Percentiles rank a stretch among this genome's conserved stretches.
Conservation (phyloP, 768 basidiomycete genomes). For the Trametes gibbosa region DNA sequence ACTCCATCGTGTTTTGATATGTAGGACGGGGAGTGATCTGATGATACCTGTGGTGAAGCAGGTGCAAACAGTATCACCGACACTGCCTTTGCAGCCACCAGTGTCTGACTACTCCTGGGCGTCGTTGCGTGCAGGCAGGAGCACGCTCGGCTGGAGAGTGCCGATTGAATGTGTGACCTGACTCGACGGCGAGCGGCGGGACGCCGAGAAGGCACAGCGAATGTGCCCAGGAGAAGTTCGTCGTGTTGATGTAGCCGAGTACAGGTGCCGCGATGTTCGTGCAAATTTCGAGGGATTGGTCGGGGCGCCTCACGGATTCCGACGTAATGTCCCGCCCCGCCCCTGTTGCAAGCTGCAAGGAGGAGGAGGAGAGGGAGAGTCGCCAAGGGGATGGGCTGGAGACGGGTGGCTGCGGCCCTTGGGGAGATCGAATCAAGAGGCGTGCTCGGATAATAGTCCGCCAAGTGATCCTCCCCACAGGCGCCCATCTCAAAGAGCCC, state of each 20-base stretch:
- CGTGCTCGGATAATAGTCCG: background rate
- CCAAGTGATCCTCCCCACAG: constrained; percentile 4
- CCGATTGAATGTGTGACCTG: too few relatives aligned
- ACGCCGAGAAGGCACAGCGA: background rate
- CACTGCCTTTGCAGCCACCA: too few relatives aligned
- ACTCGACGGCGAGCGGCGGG: too few relatives aligned
- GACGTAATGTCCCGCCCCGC: background rate
- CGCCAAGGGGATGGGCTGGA: background rate
- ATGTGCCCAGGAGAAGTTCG: background rate
- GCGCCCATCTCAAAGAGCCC: constrained; percentile 12
- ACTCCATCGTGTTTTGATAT: background rate
- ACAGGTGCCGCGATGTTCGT: background rate
- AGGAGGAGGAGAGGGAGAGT: background rate
- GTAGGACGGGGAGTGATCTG: background rate
- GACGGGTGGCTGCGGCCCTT: constrained; percentile 3
- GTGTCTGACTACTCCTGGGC: too few relatives aligned
- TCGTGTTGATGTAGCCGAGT: background rate
- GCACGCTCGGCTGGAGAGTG: too few relatives aligned
- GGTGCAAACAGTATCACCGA: too few relatives aligned
- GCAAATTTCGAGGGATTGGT: background rate
- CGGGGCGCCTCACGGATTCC: too few relatives aligned
- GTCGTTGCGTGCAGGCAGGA: too few relatives aligned
- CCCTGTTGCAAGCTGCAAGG: background rate
- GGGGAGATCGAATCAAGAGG: background rate
- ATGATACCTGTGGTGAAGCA: background rate